phyloP scores from a whole-genome alignment of 2,329 filamentous ascomycete genomes.

The Cadophora sp. region DNA sequence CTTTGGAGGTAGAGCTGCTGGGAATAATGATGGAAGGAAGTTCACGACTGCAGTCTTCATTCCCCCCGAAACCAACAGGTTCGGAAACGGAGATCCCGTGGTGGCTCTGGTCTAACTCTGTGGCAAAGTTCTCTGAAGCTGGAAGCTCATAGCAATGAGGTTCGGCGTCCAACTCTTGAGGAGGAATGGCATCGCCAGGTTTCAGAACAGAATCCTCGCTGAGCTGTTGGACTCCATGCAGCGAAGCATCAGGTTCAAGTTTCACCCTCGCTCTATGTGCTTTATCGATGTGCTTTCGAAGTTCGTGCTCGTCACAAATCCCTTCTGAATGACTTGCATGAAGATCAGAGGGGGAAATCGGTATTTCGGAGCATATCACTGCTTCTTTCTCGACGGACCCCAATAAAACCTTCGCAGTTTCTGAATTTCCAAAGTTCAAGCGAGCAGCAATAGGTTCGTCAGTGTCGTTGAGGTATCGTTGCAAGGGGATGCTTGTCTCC shows the following conservation, averaged over 20 bases:
- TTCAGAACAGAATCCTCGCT: neutral
- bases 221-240: neutral
- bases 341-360: too few species aligned
- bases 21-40: too few species aligned
- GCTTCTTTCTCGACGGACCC: neutral
- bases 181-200: neutral
- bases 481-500: neutral
- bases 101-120: neutral
- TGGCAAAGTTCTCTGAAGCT: neutral
- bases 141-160: neutral
- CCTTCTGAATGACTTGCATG: too few species aligned
- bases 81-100: too few species aligned
- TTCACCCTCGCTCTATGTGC: neutral
- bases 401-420: neutral
- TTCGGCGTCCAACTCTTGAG: neutral
- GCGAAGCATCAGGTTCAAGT: neutral
- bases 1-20: too few species aligned
- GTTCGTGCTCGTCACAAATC: too few species aligned
- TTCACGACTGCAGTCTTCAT: too few species aligned
- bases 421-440: neutral
- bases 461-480: slow-evolving; percentile 2
- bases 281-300: neutral
- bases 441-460: neutral
- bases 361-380: neutral
- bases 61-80: too few species aligned